Percentiles rank a stretch among this genome's conserved stretches.
These are phyloP conservation scores for Candida lessepsii DNA, from an alignment of 805 yeast genomes.

Conservation along the genomic window DNA sequence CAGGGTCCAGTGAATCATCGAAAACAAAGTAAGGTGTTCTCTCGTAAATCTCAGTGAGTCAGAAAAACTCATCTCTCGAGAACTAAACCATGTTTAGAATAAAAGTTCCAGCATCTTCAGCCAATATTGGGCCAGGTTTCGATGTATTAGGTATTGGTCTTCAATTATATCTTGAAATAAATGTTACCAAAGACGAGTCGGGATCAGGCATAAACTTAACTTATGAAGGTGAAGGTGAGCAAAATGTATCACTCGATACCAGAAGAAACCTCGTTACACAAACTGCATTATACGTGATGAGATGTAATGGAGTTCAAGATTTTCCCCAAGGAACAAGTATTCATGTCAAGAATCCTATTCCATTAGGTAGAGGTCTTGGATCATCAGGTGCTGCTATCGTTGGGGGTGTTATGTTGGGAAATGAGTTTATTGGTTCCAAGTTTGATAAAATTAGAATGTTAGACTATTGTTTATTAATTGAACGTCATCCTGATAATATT, in stretches of 20 bases:
- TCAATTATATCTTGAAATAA: conserved; percentile 66
- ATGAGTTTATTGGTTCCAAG: conserved; percentile 72
- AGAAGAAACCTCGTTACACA: conserved; percentile 85
- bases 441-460: conserved; percentile 78
- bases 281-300: conserved; percentile 86
- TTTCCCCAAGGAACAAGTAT: conserved; percentile 86
- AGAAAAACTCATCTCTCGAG: conserved; percentile 7
- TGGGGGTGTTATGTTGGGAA: conserved; percentile 90
- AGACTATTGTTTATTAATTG: conserved; percentile 95
- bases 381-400: conserved; percentile 99
- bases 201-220: conserved; percentile 58
- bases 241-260: conserved; percentile 71
- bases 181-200: conserved; percentile 60
- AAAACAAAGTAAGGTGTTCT: neutral
- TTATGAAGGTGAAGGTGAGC: conserved; percentile 82
- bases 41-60: conserved; percentile 6
- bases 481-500: conserved; percentile 97
- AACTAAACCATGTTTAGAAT: conserved; percentile 26
- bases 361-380: conserved; percentile 95
- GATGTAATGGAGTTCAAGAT: conserved; percentile 70
- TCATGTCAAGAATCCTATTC: conserved; percentile 86
- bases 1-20: too few relatives aligned
- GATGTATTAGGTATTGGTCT: conserved; percentile 95
- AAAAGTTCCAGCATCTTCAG: conserved; percentile 93
- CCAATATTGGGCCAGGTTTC: conserved; percentile 98